phyloP scores from a whole-genome alignment of 352 stramenopile genomes.

The Pythium guiyangense region DNA sequence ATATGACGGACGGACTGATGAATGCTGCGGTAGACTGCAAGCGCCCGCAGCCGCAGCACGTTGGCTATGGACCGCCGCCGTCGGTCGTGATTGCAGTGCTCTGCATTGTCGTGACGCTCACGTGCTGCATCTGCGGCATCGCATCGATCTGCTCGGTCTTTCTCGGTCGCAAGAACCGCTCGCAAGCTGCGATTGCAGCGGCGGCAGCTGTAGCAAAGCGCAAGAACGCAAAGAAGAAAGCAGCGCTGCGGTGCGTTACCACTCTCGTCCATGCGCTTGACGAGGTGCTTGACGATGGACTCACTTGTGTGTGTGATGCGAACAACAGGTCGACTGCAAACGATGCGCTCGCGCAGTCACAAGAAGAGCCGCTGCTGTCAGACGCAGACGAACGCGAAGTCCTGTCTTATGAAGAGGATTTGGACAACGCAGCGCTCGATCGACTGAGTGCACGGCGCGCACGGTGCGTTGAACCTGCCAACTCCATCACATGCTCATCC shows the following conservation, averaged over 20 bases:
- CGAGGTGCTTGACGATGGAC: not conserved
- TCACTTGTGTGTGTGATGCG: not conserved
- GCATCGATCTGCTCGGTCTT: conserved; percentile 78
- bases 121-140: conserved; percentile 76
- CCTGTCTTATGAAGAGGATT: conserved; percentile 50
- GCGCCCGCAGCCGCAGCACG: conserved; percentile 56
- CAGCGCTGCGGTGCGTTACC: conserved; percentile 21
- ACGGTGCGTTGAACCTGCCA: conserved; percentile 8
- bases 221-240: conserved; percentile 17
- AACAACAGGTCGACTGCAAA: conserved; percentile 19
- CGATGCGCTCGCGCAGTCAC: conserved; percentile 26
- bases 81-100: conserved; percentile 83
- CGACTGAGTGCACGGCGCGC: conserved; percentile 41
- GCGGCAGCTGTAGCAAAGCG: not conserved
- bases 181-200: not conserved
- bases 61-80: conserved; percentile 75
- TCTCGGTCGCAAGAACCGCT: conserved; percentile 21
- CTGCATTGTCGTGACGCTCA: conserved; percentile 75
- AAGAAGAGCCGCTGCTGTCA: conserved; percentile 51
- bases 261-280: too few species aligned
- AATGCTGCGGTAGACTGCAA: conserved; percentile 53
- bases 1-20: not conserved
- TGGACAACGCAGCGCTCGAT: conserved; percentile 48
- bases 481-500: too few species aligned
- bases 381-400: conserved; percentile 45